Base-by-base conservation (phyloP, 768 basidiomycete genomes). In the Lentinula sp. region DNA sequence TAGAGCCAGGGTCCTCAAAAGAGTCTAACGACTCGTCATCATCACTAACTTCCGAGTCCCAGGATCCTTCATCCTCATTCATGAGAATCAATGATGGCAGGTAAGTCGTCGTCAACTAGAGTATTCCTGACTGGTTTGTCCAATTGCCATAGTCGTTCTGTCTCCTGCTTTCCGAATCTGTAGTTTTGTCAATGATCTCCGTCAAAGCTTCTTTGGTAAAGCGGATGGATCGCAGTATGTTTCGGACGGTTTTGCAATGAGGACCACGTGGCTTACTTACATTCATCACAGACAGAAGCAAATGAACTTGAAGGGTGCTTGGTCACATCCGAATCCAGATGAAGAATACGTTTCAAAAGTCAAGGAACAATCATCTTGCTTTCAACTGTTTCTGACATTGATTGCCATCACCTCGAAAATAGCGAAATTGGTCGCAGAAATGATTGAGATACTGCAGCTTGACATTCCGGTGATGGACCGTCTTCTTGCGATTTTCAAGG, bases 11-110 rank as follows among this genome's bases (percentile, higher is more conserved):
- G 15, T 73, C 72, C n/a, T n/a, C n/a, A n/a, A n/a, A n/a, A n/a
- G n/a, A n/a, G n/a, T n/a, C n/a, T n/a, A n/a, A n/a, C n/a, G n/a
- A n/a, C n/a, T n/a, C n/a, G 10, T n/a, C n/a, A n/a, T 74, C 76
- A 16, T 71, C 71, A 13, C 65, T 58, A 15, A 74, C 67, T 32
- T 64, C 53, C 9, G 79, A 81, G 62, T 75, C 77, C 77, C 84
- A 86, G 8, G 70, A 66, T 34, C 78, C 78, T 48, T 82, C 82
- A 64, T 81, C 84, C 61, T 85, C 85, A 57, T n/a, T 84, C 82
- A 65, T 86, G 78, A 35, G 88, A 89, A 70, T 88, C 75, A 49
- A 93, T n/a, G n/a, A n/a, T 62, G 32, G 87, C 84, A 34, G 89
- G 90, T 18, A 93, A 74, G 73, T 84, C 82, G 68, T 87, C 85